Conservation (phyloP, 1,139 yeast genomes). For the Diutina scorzettiae region DNA sequence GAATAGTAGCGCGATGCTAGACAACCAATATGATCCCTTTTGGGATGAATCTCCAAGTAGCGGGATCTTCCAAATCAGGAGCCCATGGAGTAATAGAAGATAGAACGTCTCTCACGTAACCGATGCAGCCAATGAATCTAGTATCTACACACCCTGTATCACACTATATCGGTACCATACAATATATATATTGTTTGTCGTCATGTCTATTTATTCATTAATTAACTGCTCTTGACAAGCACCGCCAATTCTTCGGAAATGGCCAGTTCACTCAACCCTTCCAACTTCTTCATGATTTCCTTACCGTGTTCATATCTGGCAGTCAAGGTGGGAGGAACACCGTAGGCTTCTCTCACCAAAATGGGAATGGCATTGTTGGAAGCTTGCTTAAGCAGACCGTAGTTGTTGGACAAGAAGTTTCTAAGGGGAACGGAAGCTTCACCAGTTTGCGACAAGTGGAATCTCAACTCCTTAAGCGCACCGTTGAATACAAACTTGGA, state of each 20-base stretch:
- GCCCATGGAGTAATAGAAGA: no score
- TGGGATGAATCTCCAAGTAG: no score
- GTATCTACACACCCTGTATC: neutral
- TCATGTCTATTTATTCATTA: neutral
- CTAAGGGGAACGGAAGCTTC: slow-evolving; percentile 57
- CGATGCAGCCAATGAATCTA: neutral
- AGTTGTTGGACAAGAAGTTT: slow-evolving; percentile 47
- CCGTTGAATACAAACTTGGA: slow-evolving; percentile 51
- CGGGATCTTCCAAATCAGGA: no score
- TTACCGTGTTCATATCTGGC: slow-evolving; percentile 52
- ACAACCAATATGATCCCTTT: no score
- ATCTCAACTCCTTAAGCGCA: slow-evolving; percentile 64
- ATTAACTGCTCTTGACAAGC: slow-evolving; percentile 19
- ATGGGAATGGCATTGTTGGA: slow-evolving; percentile 43
- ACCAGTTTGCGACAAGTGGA: slow-evolving; percentile 69
- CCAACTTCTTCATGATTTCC: slow-evolving; percentile 30
- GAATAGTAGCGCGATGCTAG: no score
- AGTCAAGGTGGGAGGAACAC: slow-evolving; percentile 59
- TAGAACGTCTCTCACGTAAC: no score
- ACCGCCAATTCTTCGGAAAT: slow-evolving; percentile 25
- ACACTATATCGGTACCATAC: neutral
- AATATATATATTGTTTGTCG: neutral
- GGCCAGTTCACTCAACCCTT: slow-evolving; percentile 33
- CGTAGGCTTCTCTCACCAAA: slow-evolving; percentile 64
- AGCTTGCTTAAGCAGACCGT: slow-evolving; percentile 44